Conservation (phyloP, 805 yeast genomes). For the Clavispora phyllophila region DNA sequence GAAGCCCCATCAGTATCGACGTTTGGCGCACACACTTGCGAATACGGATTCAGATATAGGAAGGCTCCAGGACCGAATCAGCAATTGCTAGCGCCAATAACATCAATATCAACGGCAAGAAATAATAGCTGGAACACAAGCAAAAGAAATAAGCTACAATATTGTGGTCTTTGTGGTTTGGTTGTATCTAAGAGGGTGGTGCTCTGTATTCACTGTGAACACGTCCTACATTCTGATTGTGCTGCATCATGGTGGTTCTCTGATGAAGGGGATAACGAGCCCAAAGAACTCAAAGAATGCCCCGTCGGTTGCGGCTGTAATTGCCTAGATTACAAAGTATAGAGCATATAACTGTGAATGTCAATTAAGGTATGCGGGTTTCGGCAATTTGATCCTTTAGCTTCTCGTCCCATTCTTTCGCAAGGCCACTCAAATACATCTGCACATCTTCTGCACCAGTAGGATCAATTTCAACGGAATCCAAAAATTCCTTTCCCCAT, state of each 20-base stretch:
- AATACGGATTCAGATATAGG: slow-evolving; percentile 25
- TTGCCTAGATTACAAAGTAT: slow-evolving; percentile 6
- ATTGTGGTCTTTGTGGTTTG: slow-evolving; percentile 65
- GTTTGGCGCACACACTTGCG: slow-evolving; percentile 20
- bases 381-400: slow-evolving; percentile 68
- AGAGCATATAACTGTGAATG: neutral
- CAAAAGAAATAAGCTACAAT: slow-evolving; percentile 24
- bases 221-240: slow-evolving; percentile 72
- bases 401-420: slow-evolving; percentile 67
- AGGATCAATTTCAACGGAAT: slow-evolving; percentile 49
- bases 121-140: slow-evolving; percentile 29
- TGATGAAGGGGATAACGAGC: slow-evolving; percentile 1
- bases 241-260: slow-evolving; percentile 53
- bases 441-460: slow-evolving; percentile 66
- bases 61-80: slow-evolving; percentile 15
- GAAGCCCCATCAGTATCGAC: neutral
- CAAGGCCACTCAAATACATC: slow-evolving; percentile 54
- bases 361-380: slow-evolving; percentile 27
- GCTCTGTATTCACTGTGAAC: slow-evolving; percentile 71
- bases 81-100: slow-evolving; percentile 20
- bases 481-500: slow-evolving; percentile 62
- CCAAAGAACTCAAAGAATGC: slow-evolving; percentile 6
- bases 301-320: slow-evolving; percentile 17
- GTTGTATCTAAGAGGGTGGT: slow-evolving; percentile 56
- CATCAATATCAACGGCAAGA: slow-evolving; percentile 20